Percentiles rank a stretch among this genome's conserved stretches.
phyloP scores from a whole-genome alignment of 2,329 filamentous ascomycete species.

The Periconia sp. region DNA sequence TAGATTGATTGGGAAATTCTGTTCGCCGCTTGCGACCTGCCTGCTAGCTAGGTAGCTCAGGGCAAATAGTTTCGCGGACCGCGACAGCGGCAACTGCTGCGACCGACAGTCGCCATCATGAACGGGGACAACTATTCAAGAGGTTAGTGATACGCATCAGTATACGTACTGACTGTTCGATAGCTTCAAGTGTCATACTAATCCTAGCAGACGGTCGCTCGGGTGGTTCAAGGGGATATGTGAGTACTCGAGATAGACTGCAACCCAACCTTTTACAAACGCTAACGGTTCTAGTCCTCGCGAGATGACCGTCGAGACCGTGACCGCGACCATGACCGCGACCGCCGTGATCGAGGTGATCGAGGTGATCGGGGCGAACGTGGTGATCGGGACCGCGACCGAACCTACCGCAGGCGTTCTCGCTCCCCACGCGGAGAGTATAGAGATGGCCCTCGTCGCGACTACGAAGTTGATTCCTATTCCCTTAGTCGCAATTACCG shows the following conservation, averaged over 20 bases:
- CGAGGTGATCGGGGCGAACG: slow-evolving; percentile 15
- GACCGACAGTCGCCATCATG: slow-evolving; percentile 56
- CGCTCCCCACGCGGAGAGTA: slow-evolving; percentile 68
- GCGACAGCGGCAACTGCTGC: slow-evolving; percentile 6
- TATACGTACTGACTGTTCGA: slow-evolving; percentile 41
- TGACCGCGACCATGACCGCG: slow-evolving; percentile 38
- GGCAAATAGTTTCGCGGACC: not conserved
- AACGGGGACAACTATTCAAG: slow-evolving; percentile 84
- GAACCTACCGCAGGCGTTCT: slow-evolving; percentile 67
- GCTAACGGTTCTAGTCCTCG: slow-evolving; percentile 34
- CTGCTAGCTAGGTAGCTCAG: not conserved
- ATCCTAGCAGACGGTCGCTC: slow-evolving; percentile 41
- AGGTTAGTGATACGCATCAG: slow-evolving; percentile 57
- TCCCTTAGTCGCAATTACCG: slow-evolving; percentile 90
- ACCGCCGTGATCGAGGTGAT: slow-evolving; percentile 40
- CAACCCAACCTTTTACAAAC: slow-evolving; percentile 5
- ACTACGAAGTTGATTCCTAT: slow-evolving; percentile 80
- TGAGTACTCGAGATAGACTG: slow-evolving; percentile 26
- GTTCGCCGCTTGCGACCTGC: too few relatives aligned
- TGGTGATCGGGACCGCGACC: slow-evolving; percentile 46
- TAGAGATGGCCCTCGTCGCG: slow-evolving; percentile 60
- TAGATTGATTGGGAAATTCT: not conserved
- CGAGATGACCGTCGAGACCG: slow-evolving; percentile 27
- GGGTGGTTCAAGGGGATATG: slow-evolving; percentile 42
- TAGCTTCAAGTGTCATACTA: slow-evolving; percentile 32